Conservation (phyloP, 768 basidiomycete genomes). For the Boletales sp. region DNA sequence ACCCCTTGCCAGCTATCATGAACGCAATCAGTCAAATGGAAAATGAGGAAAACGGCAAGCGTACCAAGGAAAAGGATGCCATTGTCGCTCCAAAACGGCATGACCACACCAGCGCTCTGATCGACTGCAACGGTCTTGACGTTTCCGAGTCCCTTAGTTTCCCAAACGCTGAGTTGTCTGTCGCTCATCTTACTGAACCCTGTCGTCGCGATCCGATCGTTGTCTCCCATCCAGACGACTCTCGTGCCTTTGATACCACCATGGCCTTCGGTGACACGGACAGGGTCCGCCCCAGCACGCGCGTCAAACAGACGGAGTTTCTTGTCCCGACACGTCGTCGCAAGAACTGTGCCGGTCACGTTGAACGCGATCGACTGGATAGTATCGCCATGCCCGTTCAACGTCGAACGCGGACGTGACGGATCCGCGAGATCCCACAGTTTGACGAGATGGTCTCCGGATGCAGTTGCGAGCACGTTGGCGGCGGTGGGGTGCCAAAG, state of each 20-base stretch:
- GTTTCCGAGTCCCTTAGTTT: slow-evolving; percentile 69
- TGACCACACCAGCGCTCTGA: slow-evolving; percentile 88
- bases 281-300: slow-evolving; percentile 76
- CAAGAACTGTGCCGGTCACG: slow-evolving; percentile 72
- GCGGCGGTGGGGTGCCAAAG: slow-evolving; percentile 89
- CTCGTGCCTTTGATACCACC: slow-evolving; percentile 91
- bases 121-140: slow-evolving; percentile 80
- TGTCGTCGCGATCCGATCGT: slow-evolving; percentile 87
- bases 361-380: slow-evolving; percentile 87
- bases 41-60: slow-evolving; percentile 17
- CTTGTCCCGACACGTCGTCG: slow-evolving; percentile 88
- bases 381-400: slow-evolving; percentile 80
- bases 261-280: slow-evolving; percentile 82
- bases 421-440: slow-evolving; percentile 86
- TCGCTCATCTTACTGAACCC: slow-evolving; percentile 98
- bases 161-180: slow-evolving; percentile 88
- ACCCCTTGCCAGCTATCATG: slow-evolving; percentile 81
- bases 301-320: slow-evolving; percentile 92
- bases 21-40: background rate
- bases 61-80: slow-evolving; percentile 80
- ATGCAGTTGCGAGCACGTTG: slow-evolving; percentile 77
- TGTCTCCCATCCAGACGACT: slow-evolving; percentile 87
- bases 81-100: slow-evolving; percentile 98
- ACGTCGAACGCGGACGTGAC: slow-evolving; percentile 55
- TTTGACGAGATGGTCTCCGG: slow-evolving; percentile 84